Base-by-base conservation (phyloP, 805 yeast genomes). In the Wickerhamomyces bovis region DNA sequence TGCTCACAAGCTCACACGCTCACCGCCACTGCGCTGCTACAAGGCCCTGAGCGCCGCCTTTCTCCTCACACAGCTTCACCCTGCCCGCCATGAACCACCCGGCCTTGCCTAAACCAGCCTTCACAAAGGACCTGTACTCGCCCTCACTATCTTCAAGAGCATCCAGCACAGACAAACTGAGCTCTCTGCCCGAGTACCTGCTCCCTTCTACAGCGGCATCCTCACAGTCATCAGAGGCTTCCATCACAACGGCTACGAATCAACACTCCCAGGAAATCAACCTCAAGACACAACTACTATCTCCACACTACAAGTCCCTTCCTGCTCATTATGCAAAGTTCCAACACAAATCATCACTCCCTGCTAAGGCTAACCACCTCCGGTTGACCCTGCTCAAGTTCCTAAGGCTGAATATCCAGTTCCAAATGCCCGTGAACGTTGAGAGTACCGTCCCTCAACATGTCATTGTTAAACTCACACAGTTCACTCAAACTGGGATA, bases 351-450 rank as follows among this genome's bases (percentile, higher is more conserved):
- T 48, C 53, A 4, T 36, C 45, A 2, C 36, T 42, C 2, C 7
- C 46, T 5, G 19, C 48, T 1, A 47, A 43, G 12, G 44, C 53
- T 23, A 53, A 53, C 26, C 44, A 44, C 19, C 16, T 53, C 16
- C 46, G 57, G 13, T 36, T 52, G 8, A 44, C 54, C 2, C 26
- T 53, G 13, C 42, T 53, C n/a, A 44, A 48, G 26, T 50, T 48
- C 16, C 39, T 53, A 6, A 43, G 57, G 26, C 25, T 50, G 10
- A 46, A 48, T 4, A 18, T 35, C 3, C 45, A 48, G 31, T 38
- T 44, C 3, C 38, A 42, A 19, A 21, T 45, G 18, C 48, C 50
- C 12, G 18, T 41, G 1, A 19, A 40, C 3, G 22, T 38, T 10
- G 9, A 16, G 21, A 15, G 10, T 40, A 42, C 3, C 22, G 15